Base-by-base conservation (phyloP, 2,329 filamentous ascomycete species). In the Fusarium sp. region DNA sequence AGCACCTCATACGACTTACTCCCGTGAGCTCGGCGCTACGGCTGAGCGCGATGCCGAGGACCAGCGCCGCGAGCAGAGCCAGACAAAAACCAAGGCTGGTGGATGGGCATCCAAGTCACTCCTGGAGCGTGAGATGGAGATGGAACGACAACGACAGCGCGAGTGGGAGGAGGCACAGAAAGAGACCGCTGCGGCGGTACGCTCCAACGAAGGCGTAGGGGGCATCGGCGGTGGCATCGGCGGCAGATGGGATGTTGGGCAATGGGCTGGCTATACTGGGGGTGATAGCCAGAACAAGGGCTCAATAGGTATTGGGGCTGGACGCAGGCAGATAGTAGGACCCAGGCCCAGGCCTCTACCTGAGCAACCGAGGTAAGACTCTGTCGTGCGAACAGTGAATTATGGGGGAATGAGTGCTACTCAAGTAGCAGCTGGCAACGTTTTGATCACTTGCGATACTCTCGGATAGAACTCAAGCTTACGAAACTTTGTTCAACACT, bases 121-220 rank as follows among this genome's bases (percentile, higher is more conserved):
- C 9, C 83, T 93, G 2, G 91, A 93, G 76, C 85, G 89, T 26
- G 91, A 93, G 76, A 92, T 93, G 89, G 90, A 93, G 74, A 81
- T 89, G 73, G 91, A 93, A 75, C 82, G 91, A 8, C 86, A 92
- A 77, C 81, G 90, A 12, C 91, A 93, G 77, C 83, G 82, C 53
- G 91, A 93, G 73, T 93, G 91, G 91, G 91, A 95, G 74, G 86
- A 91, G 61, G 80, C 86, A 1, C 91, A 94, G 75, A 81, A 86
- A 70, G 86, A 85, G 64, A 85, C 86, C 15, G 84, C 85, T 22
- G 82, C 82, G 52, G 82, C 85, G 0, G 79, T 81, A 6, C 81
- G 80, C 31, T 79, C 83, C 15, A 76, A 77, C 2, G 82, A 81
- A 9, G 81, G 81, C 13, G 81, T 84, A 12, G 87, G 89, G 24